phyloP scores from a whole-genome alignment of 1,139 yeast species.

The Candida gigantensis region DNA sequence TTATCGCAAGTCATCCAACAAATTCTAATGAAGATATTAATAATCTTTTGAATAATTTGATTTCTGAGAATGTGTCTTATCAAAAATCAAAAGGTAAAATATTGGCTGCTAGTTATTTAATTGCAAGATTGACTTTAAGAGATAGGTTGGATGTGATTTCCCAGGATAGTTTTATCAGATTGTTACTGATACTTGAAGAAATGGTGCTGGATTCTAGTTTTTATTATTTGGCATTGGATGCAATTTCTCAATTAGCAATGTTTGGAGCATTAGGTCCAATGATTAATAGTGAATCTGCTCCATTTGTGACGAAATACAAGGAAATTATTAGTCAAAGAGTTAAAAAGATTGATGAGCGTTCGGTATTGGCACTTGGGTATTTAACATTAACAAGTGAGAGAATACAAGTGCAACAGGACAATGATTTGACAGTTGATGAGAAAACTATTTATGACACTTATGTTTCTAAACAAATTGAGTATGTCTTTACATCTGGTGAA shows the following conservation, averaged over 20 bases:
- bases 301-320: constrained; percentile 24
- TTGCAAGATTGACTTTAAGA: constrained; percentile 53
- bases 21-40: constrained; percentile 13
- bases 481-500: constrained; percentile 79
- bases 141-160: constrained; percentile 29
- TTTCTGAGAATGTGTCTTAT: constrained; percentile 16
- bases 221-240: constrained; percentile 39
- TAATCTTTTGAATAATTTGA: constrained; percentile 14
- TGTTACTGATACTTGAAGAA: constrained; percentile 15
- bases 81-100: constrained; percentile 27
- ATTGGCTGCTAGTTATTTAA: constrained; percentile 46
- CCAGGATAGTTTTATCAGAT: constrained; percentile 2
- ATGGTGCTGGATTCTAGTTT: constrained; percentile 21
- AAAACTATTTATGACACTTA: constrained; percentile 56
- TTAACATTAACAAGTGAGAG: constrained; percentile 38
- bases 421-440: constrained; percentile 17
- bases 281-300: constrained; percentile 13
- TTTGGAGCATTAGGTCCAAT: constrained; percentile 57
- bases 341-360: constrained; percentile 60
- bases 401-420: neutral
- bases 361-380: constrained; percentile 58
- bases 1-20: constrained; percentile 51
- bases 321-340: constrained; percentile 40
- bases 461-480: constrained; percentile 69
- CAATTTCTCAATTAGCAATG: constrained; percentile 57